Base-by-base conservation (phyloP, 2,329 filamentous ascomycete species). In the Pseudocercospora eumusae region DNA sequence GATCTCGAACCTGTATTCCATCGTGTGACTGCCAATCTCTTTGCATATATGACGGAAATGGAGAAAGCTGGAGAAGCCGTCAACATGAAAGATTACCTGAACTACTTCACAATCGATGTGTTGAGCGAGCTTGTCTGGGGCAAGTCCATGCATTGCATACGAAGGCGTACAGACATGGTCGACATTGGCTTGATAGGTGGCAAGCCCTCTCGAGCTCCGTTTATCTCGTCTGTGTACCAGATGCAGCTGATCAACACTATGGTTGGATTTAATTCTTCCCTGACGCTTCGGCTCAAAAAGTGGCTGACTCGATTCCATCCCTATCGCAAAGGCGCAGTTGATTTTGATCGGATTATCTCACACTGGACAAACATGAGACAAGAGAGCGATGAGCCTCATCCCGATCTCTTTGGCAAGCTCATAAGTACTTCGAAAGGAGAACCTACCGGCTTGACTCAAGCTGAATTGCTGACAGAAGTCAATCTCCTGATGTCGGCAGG, bases 11-110 rank as follows among this genome's bases (percentile, higher is more conserved):
- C 53, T 56, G 53, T 56, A 21, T 56, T 56, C 31, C 53, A 10
- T 9, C 27, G 28, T 4, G 53, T 56, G 15, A 56, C 53, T n/a
- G n/a, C 20, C 15, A 40, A 56, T 18, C 31, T 56, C n/a, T 56
- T 56, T 20, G n/a, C 13, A 10, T n/a, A 20, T 10, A 36, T 56
- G 27, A 42, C 31, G 10, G 28, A 56, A 10, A 27, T 42, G 31
- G 53, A 36, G n/a, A 20, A 36, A 15, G 28, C 31, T 4, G 31
- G 31, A n/a, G 9, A 56, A 15, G 31, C 53, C 7, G 15, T 56
- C 53, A 56, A 40, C 31, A 56, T 56, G 53, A 56, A 42, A 23
- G 20, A 56, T n/a, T 56, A 56, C 36, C 25, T 56, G 31, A 56
- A 56, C 36, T 56, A 56, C 53, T 56, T 56, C 53, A 56, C 53